phyloP scores from a whole-genome alignment of 345 rosid species.

The Aegle marmelos region DNA sequence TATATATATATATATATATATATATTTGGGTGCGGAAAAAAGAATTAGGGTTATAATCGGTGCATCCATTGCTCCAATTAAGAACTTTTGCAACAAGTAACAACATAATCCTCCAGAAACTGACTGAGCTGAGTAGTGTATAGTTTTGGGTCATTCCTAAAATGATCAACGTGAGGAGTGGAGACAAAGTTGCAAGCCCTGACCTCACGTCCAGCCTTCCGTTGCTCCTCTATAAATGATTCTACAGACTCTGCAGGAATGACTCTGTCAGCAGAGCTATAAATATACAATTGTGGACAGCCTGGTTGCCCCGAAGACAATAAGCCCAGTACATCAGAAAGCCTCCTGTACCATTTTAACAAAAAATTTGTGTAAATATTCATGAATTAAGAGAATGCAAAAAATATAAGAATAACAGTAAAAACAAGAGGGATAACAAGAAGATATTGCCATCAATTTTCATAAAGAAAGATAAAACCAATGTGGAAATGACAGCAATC shows the following conservation, averaged over 20 bases:
- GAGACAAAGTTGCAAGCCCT: constrained; percentile 88
- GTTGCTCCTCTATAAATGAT: constrained; percentile 79
- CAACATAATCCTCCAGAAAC: constrained; percentile 74
- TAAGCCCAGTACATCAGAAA: constrained; percentile 55
- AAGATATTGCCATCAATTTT: neutral
- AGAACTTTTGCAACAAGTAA: constrained; percentile 45
- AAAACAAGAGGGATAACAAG: neutral
- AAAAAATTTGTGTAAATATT: neutral
- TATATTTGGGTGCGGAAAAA: neutral
- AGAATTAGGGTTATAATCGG: neutral
- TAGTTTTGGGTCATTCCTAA: constrained; percentile 81
- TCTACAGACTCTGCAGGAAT: constrained; percentile 81
- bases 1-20: too few relatives aligned
- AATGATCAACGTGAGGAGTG: constrained; percentile 97
- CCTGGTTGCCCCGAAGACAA: constrained; percentile 74
- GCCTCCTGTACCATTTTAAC: constrained; percentile 58
- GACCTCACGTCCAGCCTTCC: constrained; percentile 74
- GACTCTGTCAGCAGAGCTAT: constrained; percentile 94
- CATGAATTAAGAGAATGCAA: neutral
- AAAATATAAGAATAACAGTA: neutral
- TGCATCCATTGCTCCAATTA: constrained; percentile 1
- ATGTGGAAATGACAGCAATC: neutral
- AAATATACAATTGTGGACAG: constrained; percentile 93
- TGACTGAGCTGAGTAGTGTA: constrained; percentile 72
- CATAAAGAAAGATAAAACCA: neutral